A percentile compares a stretch with the other conserved stretches of the same genome.
Conservation (phyloP, 1,139 yeast species). For the Pichia sp. region DNA sequence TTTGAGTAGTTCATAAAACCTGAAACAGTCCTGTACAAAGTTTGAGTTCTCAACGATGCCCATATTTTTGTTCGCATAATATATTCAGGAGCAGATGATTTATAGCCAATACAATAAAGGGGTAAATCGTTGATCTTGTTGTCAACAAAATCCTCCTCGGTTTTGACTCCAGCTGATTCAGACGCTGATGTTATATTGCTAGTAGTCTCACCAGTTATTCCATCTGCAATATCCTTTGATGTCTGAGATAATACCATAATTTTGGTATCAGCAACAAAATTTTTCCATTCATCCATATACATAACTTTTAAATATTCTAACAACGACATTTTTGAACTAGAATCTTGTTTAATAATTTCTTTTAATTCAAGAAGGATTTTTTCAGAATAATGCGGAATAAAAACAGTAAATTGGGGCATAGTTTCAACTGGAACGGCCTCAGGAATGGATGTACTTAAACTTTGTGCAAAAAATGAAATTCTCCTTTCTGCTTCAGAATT, state of each 20-base stretch:
- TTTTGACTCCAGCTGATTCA: slow-evolving; percentile 3
- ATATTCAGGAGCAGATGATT: slow-evolving; percentile 98
- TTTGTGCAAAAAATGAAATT: slow-evolving; percentile 82
- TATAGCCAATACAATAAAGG: slow-evolving; percentile 81
- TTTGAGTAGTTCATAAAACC: slow-evolving; percentile 99
- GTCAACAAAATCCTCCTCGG: slow-evolving; percentile 29
- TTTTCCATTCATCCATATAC: slow-evolving; percentile 69
- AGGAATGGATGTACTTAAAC: slow-evolving; percentile 70
- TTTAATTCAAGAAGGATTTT: slow-evolving; percentile 57
- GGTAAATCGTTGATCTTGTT: slow-evolving; percentile 55
- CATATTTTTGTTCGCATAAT: slow-evolving; percentile 97
- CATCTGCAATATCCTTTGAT: background rate
- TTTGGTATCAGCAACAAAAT: slow-evolving; percentile 47
- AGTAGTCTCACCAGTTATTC: background rate
- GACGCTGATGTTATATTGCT: background rate
- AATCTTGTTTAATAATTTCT: slow-evolving; percentile 62
- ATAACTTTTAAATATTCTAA: slow-evolving; percentile 69
- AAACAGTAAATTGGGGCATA: slow-evolving; percentile 80
- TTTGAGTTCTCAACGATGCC: slow-evolving; percentile 98
- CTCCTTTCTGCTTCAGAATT: slow-evolving; percentile 77
- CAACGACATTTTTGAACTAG: slow-evolving; percentile 55
- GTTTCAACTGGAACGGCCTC: slow-evolving; percentile 65
- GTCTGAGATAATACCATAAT: slow-evolving; percentile 18
- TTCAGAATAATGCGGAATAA: slow-evolving; percentile 82
- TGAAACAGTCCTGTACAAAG: slow-evolving; percentile 95